Evolutionary conservation across 139 green algal species (phyloP).

Genomic region (Gonium pectorale): DNA sequence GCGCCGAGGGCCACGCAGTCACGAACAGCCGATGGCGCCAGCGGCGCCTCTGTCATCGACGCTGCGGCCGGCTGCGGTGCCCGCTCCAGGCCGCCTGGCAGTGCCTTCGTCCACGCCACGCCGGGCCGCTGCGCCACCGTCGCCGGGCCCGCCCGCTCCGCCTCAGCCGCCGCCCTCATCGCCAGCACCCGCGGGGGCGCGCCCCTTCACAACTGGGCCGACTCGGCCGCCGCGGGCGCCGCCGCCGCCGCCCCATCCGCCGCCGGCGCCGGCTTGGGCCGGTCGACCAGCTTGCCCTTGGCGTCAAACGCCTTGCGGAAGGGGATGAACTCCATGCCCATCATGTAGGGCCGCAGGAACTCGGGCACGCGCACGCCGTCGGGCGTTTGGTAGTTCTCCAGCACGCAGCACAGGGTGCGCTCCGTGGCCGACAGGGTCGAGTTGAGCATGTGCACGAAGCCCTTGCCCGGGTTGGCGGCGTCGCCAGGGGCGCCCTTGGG

Average conservation of each 20-base stretch:
- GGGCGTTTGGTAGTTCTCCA: conserved; percentile 97
- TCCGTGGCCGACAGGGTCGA: conserved; percentile 96
- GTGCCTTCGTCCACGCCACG: too few relatives aligned
- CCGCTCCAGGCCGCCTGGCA: too few relatives aligned
- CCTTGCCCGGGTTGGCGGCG: conserved; percentile 78
- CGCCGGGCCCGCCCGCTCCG: too few relatives aligned
- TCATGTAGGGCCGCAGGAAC: conserved; percentile 93
- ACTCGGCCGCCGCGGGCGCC: not conserved
- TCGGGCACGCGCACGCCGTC: conserved; percentile 65
- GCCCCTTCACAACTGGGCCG: conserved; percentile 28
- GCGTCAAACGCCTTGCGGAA: conserved; percentile 81
- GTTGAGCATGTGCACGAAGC: conserved; percentile 99
- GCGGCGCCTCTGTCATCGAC: too few relatives aligned
- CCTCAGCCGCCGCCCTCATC: too few relatives aligned
- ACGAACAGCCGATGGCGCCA: too few relatives aligned
- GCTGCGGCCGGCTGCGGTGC: too few relatives aligned
- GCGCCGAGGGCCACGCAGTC: too few relatives aligned
- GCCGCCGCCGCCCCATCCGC: not conserved
- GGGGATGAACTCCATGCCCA: conserved; percentile 95
- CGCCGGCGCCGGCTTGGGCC: conserved; percentile 17
- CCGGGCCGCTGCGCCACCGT: too few relatives aligned
- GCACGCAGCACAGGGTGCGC: conserved; percentile 97
- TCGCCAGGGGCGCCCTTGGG: conserved; percentile 70
- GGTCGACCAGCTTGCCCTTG: conserved; percentile 81
- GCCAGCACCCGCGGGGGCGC: conserved; percentile 9